Conservation (phyloP, 2,329 filamentous ascomycete genomes). For the Nigrograna mackinnonii region DNA sequence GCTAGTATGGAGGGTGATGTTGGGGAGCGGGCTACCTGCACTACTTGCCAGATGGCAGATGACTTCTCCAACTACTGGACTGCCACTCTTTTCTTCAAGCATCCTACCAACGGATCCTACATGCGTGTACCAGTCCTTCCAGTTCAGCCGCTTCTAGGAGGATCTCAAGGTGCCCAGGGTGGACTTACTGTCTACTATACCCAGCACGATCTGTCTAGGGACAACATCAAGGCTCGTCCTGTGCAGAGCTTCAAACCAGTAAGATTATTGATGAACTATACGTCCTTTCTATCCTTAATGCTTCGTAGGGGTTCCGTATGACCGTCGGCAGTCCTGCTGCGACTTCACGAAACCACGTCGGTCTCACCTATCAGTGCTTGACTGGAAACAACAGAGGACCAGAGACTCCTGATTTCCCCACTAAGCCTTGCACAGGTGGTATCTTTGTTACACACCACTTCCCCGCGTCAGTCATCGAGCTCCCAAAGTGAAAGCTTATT, state of each 20-base stretch:
- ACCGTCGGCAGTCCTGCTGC: conserved; percentile 35
- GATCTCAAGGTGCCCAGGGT: conserved; percentile 22
- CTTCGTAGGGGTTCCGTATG: conserved; percentile 30
- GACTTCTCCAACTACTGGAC: conserved; percentile 27
- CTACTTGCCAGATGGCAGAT: conserved; percentile 28
- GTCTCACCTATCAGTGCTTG: conserved; percentile 26
- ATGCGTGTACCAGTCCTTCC: conserved; percentile 23
- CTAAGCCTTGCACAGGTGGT: conserved; percentile 26
- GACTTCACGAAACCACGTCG: conserved; percentile 21
- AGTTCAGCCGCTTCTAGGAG: conserved; percentile 26
- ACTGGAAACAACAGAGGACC: conserved; percentile 21
- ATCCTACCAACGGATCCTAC: conserved; percentile 28
- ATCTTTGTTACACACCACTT: conserved; percentile 29
- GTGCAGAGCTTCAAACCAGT: conserved; percentile 24
- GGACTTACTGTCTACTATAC: conserved; percentile 34
- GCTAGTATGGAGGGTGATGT: conserved; percentile 26
- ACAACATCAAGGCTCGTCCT: conserved; percentile 25
- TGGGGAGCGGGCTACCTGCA: conserved; percentile 22
- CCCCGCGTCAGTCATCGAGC: conserved; percentile 18
- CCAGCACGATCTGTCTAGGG: conserved; percentile 32
- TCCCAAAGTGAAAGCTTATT: background rate
- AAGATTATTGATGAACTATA: conserved; percentile 1
- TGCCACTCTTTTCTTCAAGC: conserved; percentile 25
- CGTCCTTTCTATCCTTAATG: too few relatives aligned
- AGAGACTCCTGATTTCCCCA: conserved; percentile 20